phyloP scores from a whole-genome alignment of 2,329 filamentous ascomycete species.

The Periglandula ipomoeae region DNA sequence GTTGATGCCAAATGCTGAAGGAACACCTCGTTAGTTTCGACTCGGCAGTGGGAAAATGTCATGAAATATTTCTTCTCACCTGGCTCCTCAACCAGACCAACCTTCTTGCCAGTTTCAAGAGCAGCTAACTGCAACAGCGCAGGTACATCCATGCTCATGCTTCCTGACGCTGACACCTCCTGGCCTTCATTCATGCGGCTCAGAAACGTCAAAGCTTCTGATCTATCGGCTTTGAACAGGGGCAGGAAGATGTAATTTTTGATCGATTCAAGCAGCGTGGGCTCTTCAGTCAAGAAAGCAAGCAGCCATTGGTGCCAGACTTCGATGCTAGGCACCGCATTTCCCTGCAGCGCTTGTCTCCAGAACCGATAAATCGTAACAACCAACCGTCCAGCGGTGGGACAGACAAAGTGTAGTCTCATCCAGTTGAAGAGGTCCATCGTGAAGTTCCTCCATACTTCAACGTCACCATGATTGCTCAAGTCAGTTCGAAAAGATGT shows the following conservation, averaged over 20 bases:
- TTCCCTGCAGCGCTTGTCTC: constrained; percentile 20
- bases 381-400: constrained; percentile 51
- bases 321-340: constrained; percentile 24
- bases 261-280: constrained; percentile 48
- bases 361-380: constrained; percentile 46
- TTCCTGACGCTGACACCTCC: constrained; percentile 34
- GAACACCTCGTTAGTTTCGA: no score
- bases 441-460: constrained; percentile 42
- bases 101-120: constrained; percentile 63
- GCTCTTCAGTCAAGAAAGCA: constrained; percentile 36
- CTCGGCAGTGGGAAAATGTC: no score
- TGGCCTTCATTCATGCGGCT: constrained; percentile 43
- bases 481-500: constrained; percentile 24
- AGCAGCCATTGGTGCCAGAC: constrained; percentile 50
- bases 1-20: constrained; percentile 18
- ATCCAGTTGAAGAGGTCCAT: constrained; percentile 45
- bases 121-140: constrained; percentile 55
- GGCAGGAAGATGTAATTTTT: constrained; percentile 57
- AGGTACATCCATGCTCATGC: constrained; percentile 39
- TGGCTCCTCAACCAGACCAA: constrained; percentile 60
- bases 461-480: constrained; percentile 7
- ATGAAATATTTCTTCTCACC: constrained; percentile 33
- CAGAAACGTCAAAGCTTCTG: constrained; percentile 48
- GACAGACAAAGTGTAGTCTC: constrained; percentile 46
- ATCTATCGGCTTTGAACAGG: constrained; percentile 50